Evolutionary conservation across 2,329 filamentous ascomycete species (phyloP).

Genomic region (Fusarium pseudoanthophilum): DNA sequence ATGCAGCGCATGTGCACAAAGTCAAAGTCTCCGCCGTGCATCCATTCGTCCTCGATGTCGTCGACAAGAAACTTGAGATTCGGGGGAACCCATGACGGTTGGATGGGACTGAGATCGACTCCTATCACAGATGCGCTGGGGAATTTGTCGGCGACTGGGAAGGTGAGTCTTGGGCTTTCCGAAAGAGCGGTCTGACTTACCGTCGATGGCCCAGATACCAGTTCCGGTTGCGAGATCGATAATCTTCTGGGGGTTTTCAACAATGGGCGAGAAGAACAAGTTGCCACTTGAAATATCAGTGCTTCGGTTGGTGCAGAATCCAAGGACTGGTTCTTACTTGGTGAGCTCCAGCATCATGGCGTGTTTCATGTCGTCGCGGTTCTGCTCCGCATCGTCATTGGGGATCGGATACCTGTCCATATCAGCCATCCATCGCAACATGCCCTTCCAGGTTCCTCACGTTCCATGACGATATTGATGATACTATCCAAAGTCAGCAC

Average conservation of each 20-base stretch:
- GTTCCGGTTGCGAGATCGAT: slow-evolving; percentile 40
- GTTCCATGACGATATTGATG: slow-evolving; percentile 42
- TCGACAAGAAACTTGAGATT: slow-evolving; percentile 54
- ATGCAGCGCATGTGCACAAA: slow-evolving; percentile 42
- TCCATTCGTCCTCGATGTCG: slow-evolving; percentile 62
- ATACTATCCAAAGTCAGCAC: slow-evolving; percentile 19
- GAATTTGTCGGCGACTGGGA: slow-evolving; percentile 40
- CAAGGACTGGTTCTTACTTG: not conserved
- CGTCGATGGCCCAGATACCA: slow-evolving; percentile 40
- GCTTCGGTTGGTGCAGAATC: rapidly evolving
- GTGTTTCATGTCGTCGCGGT: slow-evolving; percentile 46
- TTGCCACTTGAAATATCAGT: slow-evolving; percentile 31
- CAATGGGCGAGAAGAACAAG: slow-evolving; percentile 33
- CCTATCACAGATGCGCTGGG: slow-evolving; percentile 39
- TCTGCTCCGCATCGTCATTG: slow-evolving; percentile 43
- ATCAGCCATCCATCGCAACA: slow-evolving; percentile 25
- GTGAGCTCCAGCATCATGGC: slow-evolving; percentile 47
- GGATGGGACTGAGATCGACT: slow-evolving; percentile 42
- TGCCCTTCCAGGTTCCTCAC: not conserved
- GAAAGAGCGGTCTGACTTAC: not conserved
- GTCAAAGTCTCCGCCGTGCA: slow-evolving; percentile 33
- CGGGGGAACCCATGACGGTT: slow-evolving; percentile 51
- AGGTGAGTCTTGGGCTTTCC: not conserved
- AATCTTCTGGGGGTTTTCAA: slow-evolving; percentile 30
- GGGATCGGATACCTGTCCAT: slow-evolving; percentile 39